Base-by-base conservation (phyloP, 352 stramenopile species). In the Pythium brachiatum region DNA sequence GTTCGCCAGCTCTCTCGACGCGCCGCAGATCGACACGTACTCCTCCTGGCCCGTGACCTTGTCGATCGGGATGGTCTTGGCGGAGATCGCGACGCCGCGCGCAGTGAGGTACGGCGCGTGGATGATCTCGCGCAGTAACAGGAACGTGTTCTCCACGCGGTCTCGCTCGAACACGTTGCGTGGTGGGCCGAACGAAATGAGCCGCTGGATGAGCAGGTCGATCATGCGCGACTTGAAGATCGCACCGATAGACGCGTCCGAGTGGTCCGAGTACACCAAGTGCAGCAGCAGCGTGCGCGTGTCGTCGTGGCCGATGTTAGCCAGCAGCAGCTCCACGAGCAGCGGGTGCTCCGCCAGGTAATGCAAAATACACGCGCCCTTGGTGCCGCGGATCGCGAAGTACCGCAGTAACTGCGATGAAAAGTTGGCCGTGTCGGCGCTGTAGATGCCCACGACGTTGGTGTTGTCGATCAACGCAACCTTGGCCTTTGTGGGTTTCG, bases 21-120 rank as follows among this genome's bases (percentile, higher is more conserved):
- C 83, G 26, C 86, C 86, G 29, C 82, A 95, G 61, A 95, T 92
- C 46, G 80, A 90, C 39, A 95, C 81, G 71, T 95, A 95, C 68
- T 95, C 86, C 57, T 92, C 79, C 60, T 95, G 82, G 21, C 86
- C 86, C 11, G 86, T 95, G 31, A 95, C 70, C 53, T 90, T 93
- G 65, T 95, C 86, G 43, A 93, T 62, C 38, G 86, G 86, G 26
- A 95, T 95, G 36, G 73, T 90, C 74, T 89, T 93, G 34, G 84
- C 83, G n/a, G 82, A 95, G 69, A 95, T 93, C 16, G 85, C 81
- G 26, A 93, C 86, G 31, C 86, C 86, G 2, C 86, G 81, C 21
- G 73, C 73, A 23, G 86, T 93, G 56, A 95, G 72, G 66, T 95
- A 95, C 56, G 86, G 86, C 46, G 86, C 83, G 61, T 91, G 84